Percentiles rank a stretch among this genome's conserved stretches.
Evolutionary conservation across 805 yeast genomes (phyloP).

Genomic region (Yamadazyma kitorensis): DNA sequence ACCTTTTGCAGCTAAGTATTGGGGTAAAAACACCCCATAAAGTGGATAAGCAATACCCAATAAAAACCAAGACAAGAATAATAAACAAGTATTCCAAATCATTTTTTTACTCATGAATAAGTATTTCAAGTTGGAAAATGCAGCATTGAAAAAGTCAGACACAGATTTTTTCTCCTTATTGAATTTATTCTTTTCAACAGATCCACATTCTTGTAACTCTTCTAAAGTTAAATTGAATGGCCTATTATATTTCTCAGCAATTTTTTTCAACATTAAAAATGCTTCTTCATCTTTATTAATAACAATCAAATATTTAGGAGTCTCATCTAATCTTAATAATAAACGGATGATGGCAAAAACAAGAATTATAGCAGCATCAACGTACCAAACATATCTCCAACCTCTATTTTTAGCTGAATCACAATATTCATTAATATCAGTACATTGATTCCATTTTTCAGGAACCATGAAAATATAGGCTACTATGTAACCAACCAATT

Average conservation of each 20-base stretch:
- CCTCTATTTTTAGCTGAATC: constrained; percentile 49
- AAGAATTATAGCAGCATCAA: constrained; percentile 47
- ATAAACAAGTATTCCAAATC: constrained; percentile 37
- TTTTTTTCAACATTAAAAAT: constrained; percentile 33
- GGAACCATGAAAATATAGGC: constrained; percentile 57
- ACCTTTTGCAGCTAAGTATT: constrained; percentile 50
- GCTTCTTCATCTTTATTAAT: constrained; percentile 54
- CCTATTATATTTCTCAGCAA: constrained; percentile 46
- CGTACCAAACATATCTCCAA: constrained; percentile 56
- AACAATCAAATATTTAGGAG: constrained; percentile 55
- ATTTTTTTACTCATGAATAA: constrained; percentile 38
- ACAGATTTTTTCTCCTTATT: constrained; percentile 15
- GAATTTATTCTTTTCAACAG: constrained; percentile 15
- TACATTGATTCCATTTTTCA: constrained; percentile 28
- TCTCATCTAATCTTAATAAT: constrained; percentile 40
- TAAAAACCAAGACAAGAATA: constrained; percentile 50
- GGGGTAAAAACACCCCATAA: constrained; percentile 51
- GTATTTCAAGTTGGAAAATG: constrained; percentile 18
- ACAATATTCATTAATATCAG: constrained; percentile 39
- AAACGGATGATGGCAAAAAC: constrained; percentile 33
- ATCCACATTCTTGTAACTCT: constrained; percentile 45
- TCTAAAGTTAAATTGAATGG: constrained; percentile 43
- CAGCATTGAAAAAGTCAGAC: constrained; percentile 17
- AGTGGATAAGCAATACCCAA: constrained; percentile 56
- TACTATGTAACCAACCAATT: constrained; percentile 47